Conservation (phyloP, 2,329 filamentous ascomycete species). For the Pezicula rhizophila region DNA sequence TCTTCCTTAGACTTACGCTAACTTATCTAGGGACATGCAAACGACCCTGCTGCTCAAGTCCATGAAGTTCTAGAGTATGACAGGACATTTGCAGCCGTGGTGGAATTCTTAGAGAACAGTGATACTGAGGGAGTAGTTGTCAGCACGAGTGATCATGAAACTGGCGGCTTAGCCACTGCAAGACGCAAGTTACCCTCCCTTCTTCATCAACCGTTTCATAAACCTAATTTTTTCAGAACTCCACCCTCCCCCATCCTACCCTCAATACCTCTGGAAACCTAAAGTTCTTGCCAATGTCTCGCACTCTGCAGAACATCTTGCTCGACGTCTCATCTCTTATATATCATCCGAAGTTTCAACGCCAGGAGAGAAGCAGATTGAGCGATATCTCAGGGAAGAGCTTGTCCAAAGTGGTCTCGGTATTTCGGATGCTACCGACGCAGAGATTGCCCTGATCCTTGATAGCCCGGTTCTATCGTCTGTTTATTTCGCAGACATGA, state of each 20-base stretch:
- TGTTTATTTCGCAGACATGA: conserved; percentile 70
- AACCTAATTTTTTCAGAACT: conserved; percentile 37
- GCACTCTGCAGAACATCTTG: conserved; percentile 65
- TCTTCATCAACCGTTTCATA: not conserved
- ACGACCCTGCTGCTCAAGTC: conserved; percentile 78
- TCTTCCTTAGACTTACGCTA: not conserved
- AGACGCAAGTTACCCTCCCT: conserved; percentile 49
- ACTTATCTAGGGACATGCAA: conserved; percentile 56
- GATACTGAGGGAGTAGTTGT: conserved; percentile 74
- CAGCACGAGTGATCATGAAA: conserved; percentile 92
- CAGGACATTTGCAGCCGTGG: conserved; percentile 71
- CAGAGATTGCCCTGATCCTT: conserved; percentile 64
- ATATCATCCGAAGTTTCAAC: conserved; percentile 29
- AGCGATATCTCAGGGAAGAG: conserved; percentile 58
- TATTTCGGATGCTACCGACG: conserved; percentile 63
- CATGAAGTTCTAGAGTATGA: conserved; percentile 96
- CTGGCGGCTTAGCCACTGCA: conserved; percentile 78
- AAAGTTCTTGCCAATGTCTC: conserved; percentile 74
- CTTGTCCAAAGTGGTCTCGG: conserved; percentile 69
- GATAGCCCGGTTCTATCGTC: conserved; percentile 48
- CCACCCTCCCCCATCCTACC: conserved; percentile 45
- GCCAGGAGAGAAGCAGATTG: conserved; percentile 15
- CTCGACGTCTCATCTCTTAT: conserved; percentile 54
- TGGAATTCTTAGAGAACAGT: conserved; percentile 76
- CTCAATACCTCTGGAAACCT: conserved; percentile 76